Conservation (phyloP, 1,139 yeast genomes). For the Yamadazyma mexicana region DNA sequence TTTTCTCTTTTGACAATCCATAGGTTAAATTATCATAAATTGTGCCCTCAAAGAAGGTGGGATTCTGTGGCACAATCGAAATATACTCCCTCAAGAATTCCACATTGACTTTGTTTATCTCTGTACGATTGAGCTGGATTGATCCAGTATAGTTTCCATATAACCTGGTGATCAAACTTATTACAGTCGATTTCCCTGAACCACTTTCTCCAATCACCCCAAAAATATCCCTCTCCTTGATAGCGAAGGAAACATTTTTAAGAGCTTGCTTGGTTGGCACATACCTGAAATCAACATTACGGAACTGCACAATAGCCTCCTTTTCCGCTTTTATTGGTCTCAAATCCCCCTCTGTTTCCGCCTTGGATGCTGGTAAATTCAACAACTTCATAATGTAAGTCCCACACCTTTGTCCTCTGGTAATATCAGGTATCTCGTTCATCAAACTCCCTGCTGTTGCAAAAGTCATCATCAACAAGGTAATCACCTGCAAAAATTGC, state of each 20-base stretch:
- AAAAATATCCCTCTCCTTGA: slow-evolving; percentile 49
- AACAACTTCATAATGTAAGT: slow-evolving; percentile 51
- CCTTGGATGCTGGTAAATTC: slow-evolving; percentile 27
- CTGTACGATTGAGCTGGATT: slow-evolving; percentile 37
- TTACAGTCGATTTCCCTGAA: slow-evolving; percentile 74
- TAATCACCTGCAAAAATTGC: slow-evolving; percentile 67
- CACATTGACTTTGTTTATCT: slow-evolving; percentile 46
- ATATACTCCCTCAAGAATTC: slow-evolving; percentile 53
- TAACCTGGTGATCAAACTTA: slow-evolving; percentile 53
- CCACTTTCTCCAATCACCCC: slow-evolving; percentile 80
- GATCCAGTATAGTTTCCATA: slow-evolving; percentile 37
- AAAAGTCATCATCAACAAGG: slow-evolving; percentile 72
- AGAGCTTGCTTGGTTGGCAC: slow-evolving; percentile 29
- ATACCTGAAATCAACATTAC: slow-evolving; percentile 51
- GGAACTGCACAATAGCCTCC: slow-evolving; percentile 33
- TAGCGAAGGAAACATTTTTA: slow-evolving; percentile 35
- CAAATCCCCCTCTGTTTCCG: slow-evolving; percentile 29
- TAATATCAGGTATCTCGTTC: slow-evolving; percentile 69
- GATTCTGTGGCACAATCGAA: slow-evolving; percentile 68
- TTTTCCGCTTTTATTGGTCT: slow-evolving; percentile 15
- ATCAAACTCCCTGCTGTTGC: slow-evolving; percentile 61
- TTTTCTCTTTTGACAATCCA: slow-evolving; percentile 41
- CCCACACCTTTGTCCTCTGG: slow-evolving; percentile 75
- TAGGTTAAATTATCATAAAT: slow-evolving; percentile 65
- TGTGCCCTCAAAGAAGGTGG: slow-evolving; percentile 65